phyloP scores from a whole-genome alignment of 306 rosid species.

The Potentilla sterilis region DNA sequence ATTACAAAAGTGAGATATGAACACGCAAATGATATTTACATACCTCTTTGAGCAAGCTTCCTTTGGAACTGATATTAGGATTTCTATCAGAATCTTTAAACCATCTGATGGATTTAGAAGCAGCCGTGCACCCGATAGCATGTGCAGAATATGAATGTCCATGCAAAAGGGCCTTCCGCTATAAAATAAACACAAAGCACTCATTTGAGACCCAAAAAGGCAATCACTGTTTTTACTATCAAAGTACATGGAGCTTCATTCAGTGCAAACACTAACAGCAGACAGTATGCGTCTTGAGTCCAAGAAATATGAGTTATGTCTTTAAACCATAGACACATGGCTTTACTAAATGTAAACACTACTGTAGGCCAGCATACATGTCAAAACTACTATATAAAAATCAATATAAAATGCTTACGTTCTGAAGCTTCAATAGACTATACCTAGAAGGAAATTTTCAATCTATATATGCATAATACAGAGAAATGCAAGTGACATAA shows the following conservation, averaged over 20 bases:
- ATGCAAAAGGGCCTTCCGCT: constrained; percentile 91
- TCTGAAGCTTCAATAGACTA: background rate
- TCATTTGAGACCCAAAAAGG: background rate
- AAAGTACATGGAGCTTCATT: background rate
- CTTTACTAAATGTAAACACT: background rate
- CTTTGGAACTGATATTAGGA: constrained; percentile 55
- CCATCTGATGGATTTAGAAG: constrained; percentile 81
- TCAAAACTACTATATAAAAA: background rate
- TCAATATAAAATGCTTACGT: background rate
- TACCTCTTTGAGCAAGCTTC: constrained; percentile 70
- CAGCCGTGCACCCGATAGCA: constrained; percentile 92
- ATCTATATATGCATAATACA: constrained; percentile 12
- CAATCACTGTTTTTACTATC: background rate
- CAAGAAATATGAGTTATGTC: background rate
- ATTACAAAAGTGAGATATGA: constrained; percentile 1
- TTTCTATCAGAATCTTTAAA: constrained; percentile 78
- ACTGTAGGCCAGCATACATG: background rate
- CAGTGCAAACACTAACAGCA: background rate
- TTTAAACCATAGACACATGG: background rate
- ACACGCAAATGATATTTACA: constrained; percentile 21
- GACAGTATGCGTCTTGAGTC: background rate
- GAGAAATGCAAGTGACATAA: background rate
- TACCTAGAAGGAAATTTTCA: background rate
- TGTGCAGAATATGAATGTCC: constrained; percentile 95
- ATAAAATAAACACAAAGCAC: constrained; percentile 34